Conservation (phyloP, 2,329 filamentous ascomycete genomes). For the Camillea tinctor region DNA sequence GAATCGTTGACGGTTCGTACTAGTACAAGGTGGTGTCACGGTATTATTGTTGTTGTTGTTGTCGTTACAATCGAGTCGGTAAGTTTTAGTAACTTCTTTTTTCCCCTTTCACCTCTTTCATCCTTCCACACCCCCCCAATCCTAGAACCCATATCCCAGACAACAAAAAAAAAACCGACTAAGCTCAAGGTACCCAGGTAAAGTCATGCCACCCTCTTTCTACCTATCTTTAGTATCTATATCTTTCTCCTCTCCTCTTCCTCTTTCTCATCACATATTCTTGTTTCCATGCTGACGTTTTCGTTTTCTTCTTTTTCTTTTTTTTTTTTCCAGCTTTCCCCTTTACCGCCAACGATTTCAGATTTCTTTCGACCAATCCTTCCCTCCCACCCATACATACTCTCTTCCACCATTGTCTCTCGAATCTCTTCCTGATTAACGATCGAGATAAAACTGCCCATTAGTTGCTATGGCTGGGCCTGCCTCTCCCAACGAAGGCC, state of each 20-base stretch:
- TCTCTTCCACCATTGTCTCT: conserved; percentile 5
- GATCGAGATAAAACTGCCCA: conserved; percentile 19
- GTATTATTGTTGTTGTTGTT: neutral
- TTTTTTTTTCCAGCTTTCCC: conserved; percentile 1
- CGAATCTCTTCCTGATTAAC: conserved; percentile 3
- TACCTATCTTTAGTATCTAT: neutral
- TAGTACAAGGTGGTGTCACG: neutral
- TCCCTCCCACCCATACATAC: neutral
- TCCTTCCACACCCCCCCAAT: conserved; percentile 8
- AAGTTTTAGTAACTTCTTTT: neutral
- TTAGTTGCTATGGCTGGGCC: conserved; percentile 52
- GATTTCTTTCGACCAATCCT: conserved; percentile 7
- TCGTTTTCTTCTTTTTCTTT: conserved; percentile 8
- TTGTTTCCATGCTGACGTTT: conserved; percentile 2
- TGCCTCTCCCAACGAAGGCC: conserved; percentile 58
- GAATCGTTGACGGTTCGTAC: neutral
- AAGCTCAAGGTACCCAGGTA: no score
- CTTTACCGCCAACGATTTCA: neutral
- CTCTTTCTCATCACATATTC: neutral
- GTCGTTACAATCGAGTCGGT: neutral
- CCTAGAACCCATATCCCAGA: no score
- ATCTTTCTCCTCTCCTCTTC: conserved; percentile 2
- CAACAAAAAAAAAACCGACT: conserved; percentile 2
- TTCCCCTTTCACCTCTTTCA: conserved; percentile 14
- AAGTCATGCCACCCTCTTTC: conserved; percentile 16